Evolutionary conservation across 2,329 filamentous ascomycete species (phyloP).

Genomic region (Hansfordia pulvinata): DNA sequence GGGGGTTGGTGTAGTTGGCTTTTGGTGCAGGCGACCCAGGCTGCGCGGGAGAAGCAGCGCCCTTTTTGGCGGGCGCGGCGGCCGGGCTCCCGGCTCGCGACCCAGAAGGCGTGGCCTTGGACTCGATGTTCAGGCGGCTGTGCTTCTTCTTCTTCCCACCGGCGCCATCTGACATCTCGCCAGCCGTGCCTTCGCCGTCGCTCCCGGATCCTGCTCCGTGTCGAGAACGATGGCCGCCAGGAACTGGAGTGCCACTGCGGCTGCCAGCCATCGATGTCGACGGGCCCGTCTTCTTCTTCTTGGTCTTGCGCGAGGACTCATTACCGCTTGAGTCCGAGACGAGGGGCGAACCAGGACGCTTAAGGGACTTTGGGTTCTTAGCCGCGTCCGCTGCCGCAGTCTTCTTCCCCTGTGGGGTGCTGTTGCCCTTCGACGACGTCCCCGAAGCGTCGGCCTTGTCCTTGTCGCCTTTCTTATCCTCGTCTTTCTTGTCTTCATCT

Average conservation of each 20-base stretch:
- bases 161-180: constrained; percentile 49
- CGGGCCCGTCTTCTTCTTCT: constrained; percentile 49
- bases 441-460: constrained; percentile 34
- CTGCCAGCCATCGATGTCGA: constrained; percentile 32
- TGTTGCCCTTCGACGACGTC: constrained; percentile 56
- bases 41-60: constrained; percentile 21
- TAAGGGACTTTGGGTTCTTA: constrained; percentile 52
- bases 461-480: constrained; percentile 34
- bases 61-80: constrained; percentile 22
- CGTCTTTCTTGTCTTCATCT: constrained; percentile 41
- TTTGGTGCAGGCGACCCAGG: too few relatives aligned
- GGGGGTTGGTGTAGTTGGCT: constrained; percentile 13
- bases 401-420: constrained; percentile 34
- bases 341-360: constrained; percentile 76
- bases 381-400: constrained; percentile 27
- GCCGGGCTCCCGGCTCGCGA: constrained; percentile 51
- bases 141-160: constrained; percentile 40
- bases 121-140: constrained; percentile 18
- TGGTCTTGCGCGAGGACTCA: constrained; percentile 73
- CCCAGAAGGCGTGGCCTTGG: constrained; percentile 37
- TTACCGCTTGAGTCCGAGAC: constrained; percentile 85
- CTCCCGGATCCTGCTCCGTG: constrained; percentile 47
- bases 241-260: constrained; percentile 40
- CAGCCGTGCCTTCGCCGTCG: constrained; percentile 59
- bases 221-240: constrained; percentile 27